These are phyloP conservation scores for Phytopythium mirpurense DNA, from an alignment of 352 stramenopile genomes.

Conservation along the genomic window DNA sequence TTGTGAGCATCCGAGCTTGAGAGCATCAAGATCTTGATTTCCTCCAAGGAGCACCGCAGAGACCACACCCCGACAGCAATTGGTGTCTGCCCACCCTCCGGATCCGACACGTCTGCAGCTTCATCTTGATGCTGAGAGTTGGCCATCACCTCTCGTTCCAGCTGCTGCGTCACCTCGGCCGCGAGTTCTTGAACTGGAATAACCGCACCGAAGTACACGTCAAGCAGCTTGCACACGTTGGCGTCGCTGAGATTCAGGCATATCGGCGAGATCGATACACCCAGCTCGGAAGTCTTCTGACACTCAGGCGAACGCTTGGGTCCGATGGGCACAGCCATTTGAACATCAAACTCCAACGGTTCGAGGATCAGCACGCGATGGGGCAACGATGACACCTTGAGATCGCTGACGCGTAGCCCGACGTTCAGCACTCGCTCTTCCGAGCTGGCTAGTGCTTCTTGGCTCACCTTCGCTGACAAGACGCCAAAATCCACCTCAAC, in stretches of 20 bases:
- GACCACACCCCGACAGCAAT: conserved; percentile 4
- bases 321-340: conserved; percentile 11
- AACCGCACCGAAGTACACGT: conserved; percentile 30
- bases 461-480: conserved; percentile 14
- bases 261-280: conserved; percentile 20
- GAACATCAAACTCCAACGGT: conserved; percentile 29
- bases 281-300: not conserved
- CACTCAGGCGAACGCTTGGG: not conserved
- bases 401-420: not conserved
- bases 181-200: conserved; percentile 23
- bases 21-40: conserved; percentile 44
- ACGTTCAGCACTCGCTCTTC: not conserved
- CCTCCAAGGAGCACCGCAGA: conserved; percentile 29
- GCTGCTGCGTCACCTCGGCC: conserved; percentile 17
- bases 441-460: too few relatives aligned
- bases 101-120: not conserved
- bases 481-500: conserved; percentile 49
- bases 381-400: conserved; percentile 14
- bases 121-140: conserved; percentile 9
- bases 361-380: conserved; percentile 27
- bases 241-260: conserved; percentile 42
- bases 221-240: conserved; percentile 28
- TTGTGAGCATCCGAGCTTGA: conserved; percentile 38
- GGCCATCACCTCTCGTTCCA: conserved; percentile 11
- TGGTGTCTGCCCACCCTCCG: not conserved